Evolutionary conservation across 257 asterid species (phyloP).

Genomic region (Solanum lycopersicoides): DNA sequence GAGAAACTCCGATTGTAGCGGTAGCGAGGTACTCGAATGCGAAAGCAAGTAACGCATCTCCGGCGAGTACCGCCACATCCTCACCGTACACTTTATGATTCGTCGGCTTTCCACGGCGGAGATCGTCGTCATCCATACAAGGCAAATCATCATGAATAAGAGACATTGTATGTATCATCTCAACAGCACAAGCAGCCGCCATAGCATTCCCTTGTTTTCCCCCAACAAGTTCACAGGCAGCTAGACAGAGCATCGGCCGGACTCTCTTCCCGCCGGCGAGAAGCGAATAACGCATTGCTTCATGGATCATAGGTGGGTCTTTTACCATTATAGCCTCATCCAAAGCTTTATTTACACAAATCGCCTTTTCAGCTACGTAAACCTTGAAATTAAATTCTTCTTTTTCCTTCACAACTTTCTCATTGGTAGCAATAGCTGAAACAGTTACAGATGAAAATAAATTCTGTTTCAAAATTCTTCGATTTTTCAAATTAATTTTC

Average conservation of each 20-base stretch:
- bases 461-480: background rate
- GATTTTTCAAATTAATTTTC: constrained; percentile 1
- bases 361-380: constrained; percentile 42
- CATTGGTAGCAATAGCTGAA: constrained; percentile 22
- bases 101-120: constrained; percentile 75
- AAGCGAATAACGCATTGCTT: constrained; percentile 68
- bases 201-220: constrained; percentile 42
- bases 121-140: constrained; percentile 70
- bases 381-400: constrained; percentile 30
- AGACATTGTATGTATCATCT: constrained; percentile 80
- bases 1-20: constrained; percentile 5
- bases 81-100: constrained; percentile 65
- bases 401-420: background rate
- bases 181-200: constrained; percentile 83
- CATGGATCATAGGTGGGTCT: constrained; percentile 48
- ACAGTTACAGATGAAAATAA: constrained; percentile 1
- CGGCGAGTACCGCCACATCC: constrained; percentile 70
- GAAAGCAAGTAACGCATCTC: constrained; percentile 51
- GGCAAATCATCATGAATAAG: constrained; percentile 73
- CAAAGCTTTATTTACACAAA: constrained; percentile 34
- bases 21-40: constrained; percentile 39
- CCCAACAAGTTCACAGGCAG: constrained; percentile 75
- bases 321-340: constrained; percentile 42
- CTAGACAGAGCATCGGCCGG: constrained; percentile 69
- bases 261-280: constrained; percentile 70